Evolutionary conservation across 805 yeast genomes (phyloP).

Genomic region (Maudiozyma saulgeensis): DNA sequence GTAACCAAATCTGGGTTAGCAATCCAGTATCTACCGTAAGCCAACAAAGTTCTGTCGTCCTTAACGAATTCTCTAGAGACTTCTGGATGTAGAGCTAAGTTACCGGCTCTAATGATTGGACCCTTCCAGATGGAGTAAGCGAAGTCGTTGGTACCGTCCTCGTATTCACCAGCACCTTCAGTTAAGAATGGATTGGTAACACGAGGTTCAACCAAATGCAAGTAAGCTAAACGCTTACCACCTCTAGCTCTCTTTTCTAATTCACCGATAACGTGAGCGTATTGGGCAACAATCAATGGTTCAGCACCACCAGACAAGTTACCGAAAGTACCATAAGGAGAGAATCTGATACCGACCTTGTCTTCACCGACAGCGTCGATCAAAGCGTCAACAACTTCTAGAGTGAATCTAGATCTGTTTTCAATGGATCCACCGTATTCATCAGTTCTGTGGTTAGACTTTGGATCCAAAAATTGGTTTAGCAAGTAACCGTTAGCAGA

Average conservation of each 20-base stretch:
- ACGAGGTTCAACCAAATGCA: constrained; percentile 41
- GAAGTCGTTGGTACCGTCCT: constrained; percentile 30
- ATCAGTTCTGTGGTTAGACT: constrained; percentile 38
- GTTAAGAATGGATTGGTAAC: constrained; percentile 21
- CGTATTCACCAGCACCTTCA: constrained; percentile 21
- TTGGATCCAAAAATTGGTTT: constrained; percentile 44
- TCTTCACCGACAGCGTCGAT: constrained; percentile 43
- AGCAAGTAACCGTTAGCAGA: constrained; percentile 57
- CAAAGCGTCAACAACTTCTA: constrained; percentile 44
- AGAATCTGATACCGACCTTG: constrained; percentile 38
- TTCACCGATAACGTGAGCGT: constrained; percentile 32
- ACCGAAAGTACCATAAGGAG: constrained; percentile 36
- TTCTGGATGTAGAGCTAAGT: constrained; percentile 22
- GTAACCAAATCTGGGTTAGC: constrained; percentile 46
- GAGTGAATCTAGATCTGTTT: constrained; percentile 36
- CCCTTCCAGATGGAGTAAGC: constrained; percentile 39
- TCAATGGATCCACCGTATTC: constrained; percentile 47
- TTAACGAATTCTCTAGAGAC: constrained; percentile 24
- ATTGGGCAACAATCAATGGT: constrained; percentile 30
- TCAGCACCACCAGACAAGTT: constrained; percentile 29
- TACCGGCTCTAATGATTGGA: constrained; percentile 34
- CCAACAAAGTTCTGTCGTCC: constrained; percentile 37
- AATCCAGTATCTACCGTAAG: constrained; percentile 39
- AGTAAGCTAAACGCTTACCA: constrained; percentile 33
- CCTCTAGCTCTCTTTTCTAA: constrained; percentile 30